Evolutionary conservation across 2,329 filamentous ascomycete species (phyloP).

Genomic region (Colletotrichum echinochloae): DNA sequence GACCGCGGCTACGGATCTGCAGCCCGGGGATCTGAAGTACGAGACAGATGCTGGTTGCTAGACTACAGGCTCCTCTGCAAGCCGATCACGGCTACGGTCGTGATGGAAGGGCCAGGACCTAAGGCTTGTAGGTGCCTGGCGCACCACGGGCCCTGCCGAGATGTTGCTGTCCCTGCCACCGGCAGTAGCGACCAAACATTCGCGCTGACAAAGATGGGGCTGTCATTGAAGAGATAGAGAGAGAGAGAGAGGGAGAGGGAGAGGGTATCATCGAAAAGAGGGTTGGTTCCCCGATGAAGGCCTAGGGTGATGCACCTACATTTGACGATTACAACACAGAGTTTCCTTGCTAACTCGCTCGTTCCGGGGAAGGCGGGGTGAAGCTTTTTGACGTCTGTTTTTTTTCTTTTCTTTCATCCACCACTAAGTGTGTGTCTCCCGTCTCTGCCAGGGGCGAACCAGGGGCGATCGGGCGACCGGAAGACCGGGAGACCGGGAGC

Average conservation of each 20-base stretch:
- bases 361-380: background rate
- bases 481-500: slow-evolving; percentile 31
- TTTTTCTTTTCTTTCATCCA: background rate
- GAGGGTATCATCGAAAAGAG: background rate
- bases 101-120: background rate
- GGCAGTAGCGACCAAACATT: slow-evolving; percentile 6
- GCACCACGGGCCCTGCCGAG: slow-evolving; percentile 24
- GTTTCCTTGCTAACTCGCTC: slow-evolving; percentile 9
- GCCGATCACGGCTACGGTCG: background rate
- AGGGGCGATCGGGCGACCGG: slow-evolving; percentile 29
- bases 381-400: background rate
- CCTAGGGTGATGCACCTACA: too few species aligned
- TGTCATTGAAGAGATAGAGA: too few species aligned
- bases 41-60: background rate
- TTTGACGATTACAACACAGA: background rate
- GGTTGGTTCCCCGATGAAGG: slow-evolving; percentile 1
- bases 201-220: slow-evolving; percentile 20
- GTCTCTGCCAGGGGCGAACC: slow-evolving; percentile 22
- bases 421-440: background rate
- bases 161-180: slow-evolving; percentile 7
- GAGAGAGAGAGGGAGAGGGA: too few species aligned
- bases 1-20: background rate
- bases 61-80: background rate
- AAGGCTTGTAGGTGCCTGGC: slow-evolving; percentile 9
- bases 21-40: background rate